Evolutionary conservation across 495 filamentous ascomycete genomes (phyloP).

Genomic region (Penicillium verhagenii): DNA sequence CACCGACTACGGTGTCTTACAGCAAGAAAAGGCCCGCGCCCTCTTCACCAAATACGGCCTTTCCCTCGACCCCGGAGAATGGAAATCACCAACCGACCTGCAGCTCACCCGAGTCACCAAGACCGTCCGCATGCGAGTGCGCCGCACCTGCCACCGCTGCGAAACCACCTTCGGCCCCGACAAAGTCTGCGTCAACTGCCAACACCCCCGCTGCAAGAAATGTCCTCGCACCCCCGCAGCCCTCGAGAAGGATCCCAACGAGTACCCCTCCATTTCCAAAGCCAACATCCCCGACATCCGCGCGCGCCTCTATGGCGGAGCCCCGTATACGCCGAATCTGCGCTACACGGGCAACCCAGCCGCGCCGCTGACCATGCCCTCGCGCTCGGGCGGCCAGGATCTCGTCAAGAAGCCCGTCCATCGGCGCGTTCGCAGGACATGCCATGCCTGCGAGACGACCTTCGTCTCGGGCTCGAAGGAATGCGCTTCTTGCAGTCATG

Average conservation of each 20-base stretch:
- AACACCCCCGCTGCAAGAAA: slow-evolving; percentile 74
- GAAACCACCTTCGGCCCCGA: slow-evolving; percentile 68
- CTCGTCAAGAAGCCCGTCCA: slow-evolving; percentile 61
- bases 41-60: slow-evolving; percentile 75
- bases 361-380: slow-evolving; percentile 54
- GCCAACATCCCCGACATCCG: slow-evolving; percentile 26
- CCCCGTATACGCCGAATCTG: slow-evolving; percentile 12
- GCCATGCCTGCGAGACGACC: slow-evolving; percentile 68
- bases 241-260: slow-evolving; percentile 10
- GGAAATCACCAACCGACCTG: slow-evolving; percentile 55
- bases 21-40: slow-evolving; percentile 67
- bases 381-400: slow-evolving; percentile 67
- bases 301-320: slow-evolving; percentile 7
- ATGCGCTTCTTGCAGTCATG: slow-evolving; percentile 70
- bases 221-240: slow-evolving; percentile 68
- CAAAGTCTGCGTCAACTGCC: slow-evolving; percentile 69
- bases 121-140: slow-evolving; percentile 87
- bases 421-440: slow-evolving; percentile 72
- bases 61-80: slow-evolving; percentile 67
- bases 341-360: slow-evolving; percentile 13
- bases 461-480: slow-evolving; percentile 60
- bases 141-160: slow-evolving; percentile 77
- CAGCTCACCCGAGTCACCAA: slow-evolving; percentile 76
- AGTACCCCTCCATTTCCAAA: slow-evolving; percentile 40
- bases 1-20: slow-evolving; percentile 37